Conservation (phyloP, 306 rosid genomes). For the Medicago arabica region DNA sequence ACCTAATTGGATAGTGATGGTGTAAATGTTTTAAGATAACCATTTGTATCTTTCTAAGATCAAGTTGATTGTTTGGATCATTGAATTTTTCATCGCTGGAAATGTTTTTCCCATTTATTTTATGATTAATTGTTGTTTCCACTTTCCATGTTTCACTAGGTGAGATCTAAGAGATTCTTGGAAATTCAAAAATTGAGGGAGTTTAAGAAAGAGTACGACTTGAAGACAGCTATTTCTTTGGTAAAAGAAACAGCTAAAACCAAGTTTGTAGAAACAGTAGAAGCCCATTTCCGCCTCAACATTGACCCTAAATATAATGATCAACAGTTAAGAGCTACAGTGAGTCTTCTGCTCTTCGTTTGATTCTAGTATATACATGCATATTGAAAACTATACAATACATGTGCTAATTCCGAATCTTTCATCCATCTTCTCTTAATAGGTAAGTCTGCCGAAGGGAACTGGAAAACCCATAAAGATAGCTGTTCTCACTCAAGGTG, state of each 20-base stretch:
- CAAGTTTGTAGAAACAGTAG: conserved; percentile 88
- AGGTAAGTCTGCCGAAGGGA: conserved; percentile 98
- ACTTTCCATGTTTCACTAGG: conserved; percentile 54
- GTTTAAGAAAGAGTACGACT: conserved; percentile 78
- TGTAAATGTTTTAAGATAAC: background rate
- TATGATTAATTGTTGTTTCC: conserved; percentile 31
- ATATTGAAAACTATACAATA: conserved; percentile 15
- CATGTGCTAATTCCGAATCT: conserved; percentile 14
- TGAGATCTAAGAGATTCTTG: conserved; percentile 91
- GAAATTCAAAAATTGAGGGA: conserved; percentile 94
- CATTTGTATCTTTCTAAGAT: background rate
- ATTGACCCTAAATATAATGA: conserved; percentile 97
- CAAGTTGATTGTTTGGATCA: conserved; percentile 5
- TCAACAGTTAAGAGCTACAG: conserved; percentile 97
- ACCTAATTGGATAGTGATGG: background rate
- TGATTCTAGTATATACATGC: conserved; percentile 9
- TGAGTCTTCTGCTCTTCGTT: conserved; percentile 56
- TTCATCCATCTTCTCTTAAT: conserved; percentile 33
- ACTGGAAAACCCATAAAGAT: conserved; percentile 90
- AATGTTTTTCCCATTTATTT: background rate
- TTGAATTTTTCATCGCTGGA: conserved; percentile 9
- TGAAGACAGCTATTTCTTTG: conserved; percentile 76
- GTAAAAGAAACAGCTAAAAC: conserved; percentile 70
- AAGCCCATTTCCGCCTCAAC: conserved; percentile 98
- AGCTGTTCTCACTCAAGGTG: conserved; percentile 99